Conservation (phyloP, 768 basidiomycete genomes). For the Termitomyces sp. region DNA sequence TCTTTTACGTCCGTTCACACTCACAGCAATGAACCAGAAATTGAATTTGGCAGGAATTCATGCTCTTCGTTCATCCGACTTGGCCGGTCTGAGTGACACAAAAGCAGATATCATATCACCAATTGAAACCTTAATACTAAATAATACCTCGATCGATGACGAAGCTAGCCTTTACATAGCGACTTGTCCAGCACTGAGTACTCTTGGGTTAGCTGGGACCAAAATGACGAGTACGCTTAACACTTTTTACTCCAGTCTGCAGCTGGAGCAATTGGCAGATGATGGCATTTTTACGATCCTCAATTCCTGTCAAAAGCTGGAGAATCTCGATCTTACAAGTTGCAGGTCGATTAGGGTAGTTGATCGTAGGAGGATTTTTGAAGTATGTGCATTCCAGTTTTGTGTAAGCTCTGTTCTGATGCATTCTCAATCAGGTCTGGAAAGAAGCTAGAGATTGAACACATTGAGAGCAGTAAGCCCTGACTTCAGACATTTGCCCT, state of each 20-base stretch:
- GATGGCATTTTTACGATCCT: slow-evolving; percentile 52
- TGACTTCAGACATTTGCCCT: not conserved
- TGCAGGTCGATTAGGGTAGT: slow-evolving; percentile 57
- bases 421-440: slow-evolving; percentile 22
- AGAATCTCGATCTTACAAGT: slow-evolving; percentile 58
- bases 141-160: slow-evolving; percentile 60
- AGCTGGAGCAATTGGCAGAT: slow-evolving; percentile 26
- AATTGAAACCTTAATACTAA: slow-evolving; percentile 48
- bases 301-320: slow-evolving; percentile 48
- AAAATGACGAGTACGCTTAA: slow-evolving; percentile 49
- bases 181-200: slow-evolving; percentile 40
- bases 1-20: not conserved
- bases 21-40: slow-evolving; percentile 26
- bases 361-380: slow-evolving; percentile 63
- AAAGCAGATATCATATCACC: slow-evolving; percentile 26
- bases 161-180: slow-evolving; percentile 47
- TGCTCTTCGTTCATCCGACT: slow-evolving; percentile 43
- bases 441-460: slow-evolving; percentile 15
- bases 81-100: slow-evolving; percentile 42
- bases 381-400: slow-evolving; percentile 28
- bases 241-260: not conserved
- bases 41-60: slow-evolving; percentile 56
- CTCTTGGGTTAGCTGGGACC: slow-evolving; percentile 51
- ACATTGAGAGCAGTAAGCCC: not conserved
- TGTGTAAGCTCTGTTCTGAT: not conserved